Percentiles rank a stretch among this genome's conserved stretches.
These are phyloP conservation scores for Paramyrothecium roridum DNA, from an alignment of 2,329 filamentous ascomycete species.

Conservation along the genomic window DNA sequence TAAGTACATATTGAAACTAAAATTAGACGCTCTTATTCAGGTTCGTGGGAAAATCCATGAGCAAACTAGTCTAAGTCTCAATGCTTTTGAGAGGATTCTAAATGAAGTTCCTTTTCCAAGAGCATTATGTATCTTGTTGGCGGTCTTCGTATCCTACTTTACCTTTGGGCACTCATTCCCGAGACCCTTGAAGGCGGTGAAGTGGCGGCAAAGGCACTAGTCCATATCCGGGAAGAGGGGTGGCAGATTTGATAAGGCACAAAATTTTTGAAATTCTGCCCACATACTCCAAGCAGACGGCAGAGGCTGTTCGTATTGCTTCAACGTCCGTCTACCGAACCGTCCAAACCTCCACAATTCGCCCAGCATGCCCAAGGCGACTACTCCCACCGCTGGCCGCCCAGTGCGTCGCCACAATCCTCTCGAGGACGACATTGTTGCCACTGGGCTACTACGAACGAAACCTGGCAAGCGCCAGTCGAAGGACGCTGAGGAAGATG, in stretches of 20 bases:
- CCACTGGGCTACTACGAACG: slow-evolving; percentile 67
- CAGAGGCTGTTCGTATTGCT: neutral
- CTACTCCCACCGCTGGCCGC: slow-evolving; percentile 53
- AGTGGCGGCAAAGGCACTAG: slow-evolving; percentile 16
- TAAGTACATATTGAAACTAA: too few species aligned
- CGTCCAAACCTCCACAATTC: neutral
- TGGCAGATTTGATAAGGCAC: slow-evolving; percentile 36
- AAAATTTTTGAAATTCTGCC: slow-evolving; percentile 31
- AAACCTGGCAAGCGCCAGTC: slow-evolving; percentile 70
- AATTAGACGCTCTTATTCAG: too few species aligned
- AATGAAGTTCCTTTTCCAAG: too few species aligned
- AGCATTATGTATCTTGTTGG: too few species aligned
- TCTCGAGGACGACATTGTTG: slow-evolving; percentile 80
- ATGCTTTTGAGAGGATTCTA: too few species aligned
- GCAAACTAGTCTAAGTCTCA: too few species aligned
- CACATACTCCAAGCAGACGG: slow-evolving; percentile 10
- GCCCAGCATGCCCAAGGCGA: slow-evolving; percentile 74
- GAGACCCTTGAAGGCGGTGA: slow-evolving; percentile 25
- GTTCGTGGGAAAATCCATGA: too few species aligned
- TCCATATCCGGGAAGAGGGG: slow-evolving; percentile 27
- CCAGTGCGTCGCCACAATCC: slow-evolving; percentile 78
- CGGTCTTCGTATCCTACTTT: neutral
- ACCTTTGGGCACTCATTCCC: neutral
- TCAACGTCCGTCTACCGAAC: neutral
- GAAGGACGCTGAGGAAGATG: slow-evolving; percentile 58